Conservation (phyloP, 495 filamentous ascomycete species). For the Penicillium coprophilum region DNA sequence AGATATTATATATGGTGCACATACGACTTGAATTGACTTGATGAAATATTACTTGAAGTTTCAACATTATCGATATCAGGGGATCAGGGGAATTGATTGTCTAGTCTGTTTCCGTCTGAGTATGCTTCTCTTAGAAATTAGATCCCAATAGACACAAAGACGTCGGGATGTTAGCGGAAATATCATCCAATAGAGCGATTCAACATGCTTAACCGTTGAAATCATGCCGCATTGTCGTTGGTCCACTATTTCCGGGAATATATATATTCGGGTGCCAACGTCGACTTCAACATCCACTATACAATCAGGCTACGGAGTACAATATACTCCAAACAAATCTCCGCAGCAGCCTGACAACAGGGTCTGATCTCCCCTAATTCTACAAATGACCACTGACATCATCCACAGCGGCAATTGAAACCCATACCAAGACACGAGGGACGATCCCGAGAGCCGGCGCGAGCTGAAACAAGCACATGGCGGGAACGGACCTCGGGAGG, state of each 20-base stretch:
- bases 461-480: slow-evolving; percentile 1
- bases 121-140: no score
- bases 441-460: background rate
- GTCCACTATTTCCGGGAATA: background rate
- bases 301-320: background rate
- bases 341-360: background rate
- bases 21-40: slow-evolving; percentile 9
- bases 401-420: background rate
- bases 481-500: background rate
- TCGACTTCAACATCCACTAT: background rate
- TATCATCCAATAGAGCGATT: no score
- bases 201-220: no score
- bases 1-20: slow-evolving; percentile 14
- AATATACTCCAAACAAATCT: no score
- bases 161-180: no score
- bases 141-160: no score
- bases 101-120: no score
- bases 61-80: no score
- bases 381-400: background rate
- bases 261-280: background rate
- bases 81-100: no score
- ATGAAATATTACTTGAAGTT: background rate
- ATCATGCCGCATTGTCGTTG: no score
- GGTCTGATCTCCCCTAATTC: background rate
- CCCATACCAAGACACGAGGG: background rate